phyloP scores from a whole-genome alignment of 2,329 filamentous ascomycete genomes.

The Mollisiaceae sp. region DNA sequence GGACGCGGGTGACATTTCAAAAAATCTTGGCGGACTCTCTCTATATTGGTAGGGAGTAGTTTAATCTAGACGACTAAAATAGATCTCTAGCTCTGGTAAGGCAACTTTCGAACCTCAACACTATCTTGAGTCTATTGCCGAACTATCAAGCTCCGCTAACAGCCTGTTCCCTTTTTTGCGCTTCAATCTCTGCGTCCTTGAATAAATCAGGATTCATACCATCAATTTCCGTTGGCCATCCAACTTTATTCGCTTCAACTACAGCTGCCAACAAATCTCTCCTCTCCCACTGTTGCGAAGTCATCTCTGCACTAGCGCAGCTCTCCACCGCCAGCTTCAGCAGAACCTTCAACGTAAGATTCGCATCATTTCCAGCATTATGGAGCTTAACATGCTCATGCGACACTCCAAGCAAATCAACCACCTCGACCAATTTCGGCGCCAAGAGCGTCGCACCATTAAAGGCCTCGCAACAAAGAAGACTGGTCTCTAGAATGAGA shows the following conservation, averaged over 20 bases:
- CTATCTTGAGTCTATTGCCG: slow-evolving; percentile 6
- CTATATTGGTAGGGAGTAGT: slow-evolving; percentile 6
- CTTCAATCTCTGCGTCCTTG: not conserved
- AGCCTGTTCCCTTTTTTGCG: not conserved
- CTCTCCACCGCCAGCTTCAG: not conserved
- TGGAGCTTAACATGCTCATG: not conserved
- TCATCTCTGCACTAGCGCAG: not conserved
- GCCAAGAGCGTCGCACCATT: not conserved
- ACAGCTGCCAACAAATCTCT: not conserved
- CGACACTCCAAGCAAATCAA: not conserved
- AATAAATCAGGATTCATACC: not conserved
- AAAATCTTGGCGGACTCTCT: slow-evolving; percentile 15
- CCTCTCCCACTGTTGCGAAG: not conserved
- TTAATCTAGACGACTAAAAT: not conserved
- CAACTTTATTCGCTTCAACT: not conserved
- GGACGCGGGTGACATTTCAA: no score
- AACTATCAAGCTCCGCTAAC: no score
- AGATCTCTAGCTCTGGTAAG: slow-evolving; percentile 3
- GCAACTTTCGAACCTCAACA: slow-evolving; percentile 12
- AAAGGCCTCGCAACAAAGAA: not conserved
- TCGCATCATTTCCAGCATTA: not conserved
- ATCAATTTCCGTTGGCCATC: not conserved
- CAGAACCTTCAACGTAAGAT: slow-evolving; percentile 1
- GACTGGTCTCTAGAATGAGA: not conserved
- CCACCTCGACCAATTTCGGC: not conserved